These are phyloP conservation scores for Meyerozyma sp. DNA, from an alignment of 1,139 yeast species.

Conservation along the genomic window DNA sequence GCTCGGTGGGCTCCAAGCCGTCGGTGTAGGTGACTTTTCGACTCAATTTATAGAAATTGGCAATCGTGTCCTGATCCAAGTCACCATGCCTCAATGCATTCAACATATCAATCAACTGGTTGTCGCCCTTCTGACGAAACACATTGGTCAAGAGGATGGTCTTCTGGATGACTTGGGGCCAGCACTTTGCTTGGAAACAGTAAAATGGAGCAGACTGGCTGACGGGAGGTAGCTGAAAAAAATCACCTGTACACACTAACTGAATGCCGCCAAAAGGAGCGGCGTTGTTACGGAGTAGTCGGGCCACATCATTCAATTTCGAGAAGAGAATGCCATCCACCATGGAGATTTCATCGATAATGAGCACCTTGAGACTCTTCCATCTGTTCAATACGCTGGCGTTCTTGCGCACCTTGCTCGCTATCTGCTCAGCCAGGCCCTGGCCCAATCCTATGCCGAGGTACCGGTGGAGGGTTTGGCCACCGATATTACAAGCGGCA, in stretches of 20 bases:
- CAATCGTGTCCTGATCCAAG: constrained; percentile 39
- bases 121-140: constrained; percentile 70
- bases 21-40: constrained; percentile 58
- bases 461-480: constrained; percentile 73
- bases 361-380: constrained; percentile 56
- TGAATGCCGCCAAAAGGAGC: constrained; percentile 81
- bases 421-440: constrained; percentile 39
- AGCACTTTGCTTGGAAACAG: constrained; percentile 55
- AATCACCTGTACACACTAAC: constrained; percentile 74
- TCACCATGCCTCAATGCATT: constrained; percentile 69
- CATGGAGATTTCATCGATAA: constrained; percentile 84
- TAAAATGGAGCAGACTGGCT: constrained; percentile 35
- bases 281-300: constrained; percentile 36
- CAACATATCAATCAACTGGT: constrained; percentile 62
- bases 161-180: constrained; percentile 50
- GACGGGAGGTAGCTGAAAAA: constrained; percentile 84
- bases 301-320: constrained; percentile 60
- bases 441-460: constrained; percentile 74
- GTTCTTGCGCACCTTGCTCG: constrained; percentile 42
- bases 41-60: constrained; percentile 42
- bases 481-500: constrained; percentile 86
- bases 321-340: constrained; percentile 63
- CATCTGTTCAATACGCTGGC: constrained; percentile 46
- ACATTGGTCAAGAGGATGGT: constrained; percentile 59
- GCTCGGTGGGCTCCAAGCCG: constrained; percentile 76